Base-by-base conservation (phyloP, 495 filamentous ascomycete genomes). In the Tetracladium setigerum region DNA sequence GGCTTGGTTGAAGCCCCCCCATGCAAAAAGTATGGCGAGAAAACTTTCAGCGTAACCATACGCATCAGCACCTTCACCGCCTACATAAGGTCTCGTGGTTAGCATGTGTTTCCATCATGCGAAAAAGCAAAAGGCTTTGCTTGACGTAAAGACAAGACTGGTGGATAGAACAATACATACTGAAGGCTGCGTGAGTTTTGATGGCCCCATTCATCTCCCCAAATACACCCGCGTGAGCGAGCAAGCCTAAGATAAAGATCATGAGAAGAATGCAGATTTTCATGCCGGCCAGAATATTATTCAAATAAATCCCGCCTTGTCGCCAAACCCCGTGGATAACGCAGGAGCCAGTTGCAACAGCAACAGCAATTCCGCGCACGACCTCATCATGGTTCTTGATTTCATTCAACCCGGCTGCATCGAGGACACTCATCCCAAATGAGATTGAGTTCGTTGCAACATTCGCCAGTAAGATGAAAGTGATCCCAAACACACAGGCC, bases 1-100 rank as follows among this genome's bases (percentile, higher is more conserved):
- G 3, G 67, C 62, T 36, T 72, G 68, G 14, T 72, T 62, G 43
- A 62, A 69, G 0, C 69, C 71, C 1, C 53, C 52, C 44, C 54
- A 71, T 6, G 62, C 47, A 46, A 67, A 74, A 19, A 67, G 50
- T 18, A 65, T 50, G 38, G 53, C 50, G 4, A 72, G 30, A 5
- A 69, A 58, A 2, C 62, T 56, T n/a, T 62, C 48, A 5, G 58
- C 58, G 43, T 62, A 71, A 8, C 53, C 57, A 31, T 52, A 56
- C n/a, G 56, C 14, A 16, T 35, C 13, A 47, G 22, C 22, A 3
- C 22, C 22, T 27, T 27, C 22, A 27, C 22, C 22, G 7, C 22
- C 22, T 37, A 9, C n/a, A n/a, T 2, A 37, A 10, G 34, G 34
- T 37, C 16, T 37, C n/a, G n/a, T 37, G 34, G n/a, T 37, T 37